Conservation (phyloP, 2,329 filamentous ascomycete genomes). For the Leptographium flavum region DNA sequence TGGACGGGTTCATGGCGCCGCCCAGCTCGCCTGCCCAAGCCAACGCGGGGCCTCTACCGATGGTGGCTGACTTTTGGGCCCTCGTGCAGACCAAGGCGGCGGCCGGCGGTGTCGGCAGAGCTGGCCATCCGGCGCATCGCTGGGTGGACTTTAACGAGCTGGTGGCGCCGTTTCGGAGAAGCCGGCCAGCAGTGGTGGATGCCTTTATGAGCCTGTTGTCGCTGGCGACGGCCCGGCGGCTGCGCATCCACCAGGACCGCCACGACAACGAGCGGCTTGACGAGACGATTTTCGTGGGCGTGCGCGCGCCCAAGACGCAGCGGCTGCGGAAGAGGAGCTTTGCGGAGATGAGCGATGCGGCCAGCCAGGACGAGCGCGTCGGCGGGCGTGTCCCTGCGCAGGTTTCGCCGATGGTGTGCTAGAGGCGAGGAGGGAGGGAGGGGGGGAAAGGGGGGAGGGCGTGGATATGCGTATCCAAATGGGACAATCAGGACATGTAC, state of each 20-base stretch:
- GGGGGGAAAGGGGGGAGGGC: no score
- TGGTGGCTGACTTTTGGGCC: neutral
- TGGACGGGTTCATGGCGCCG: neutral
- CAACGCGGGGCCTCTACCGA: neutral
- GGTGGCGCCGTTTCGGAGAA: constrained; percentile 2
- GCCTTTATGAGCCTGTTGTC: constrained; percentile 12
- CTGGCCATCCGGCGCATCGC: neutral
- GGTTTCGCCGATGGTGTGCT: no score
- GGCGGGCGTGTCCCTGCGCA: constrained; percentile 1
- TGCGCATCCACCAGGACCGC: constrained; percentile 4
- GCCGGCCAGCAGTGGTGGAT: constrained; percentile 8
- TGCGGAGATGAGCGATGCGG: constrained; percentile 3
- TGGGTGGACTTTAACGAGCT: constrained; percentile 10
- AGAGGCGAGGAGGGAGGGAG: neutral
- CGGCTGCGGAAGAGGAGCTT: constrained; percentile 5
- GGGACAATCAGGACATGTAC: no score
- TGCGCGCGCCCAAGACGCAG: neutral
- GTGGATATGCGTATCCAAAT: no score
- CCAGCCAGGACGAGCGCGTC: constrained; percentile 3
- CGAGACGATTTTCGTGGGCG: constrained; percentile 7
- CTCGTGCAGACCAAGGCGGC: constrained; percentile 4
- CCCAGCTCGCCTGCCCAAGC: neutral
- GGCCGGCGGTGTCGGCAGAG: neutral
- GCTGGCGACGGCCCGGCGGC: constrained; percentile 6
- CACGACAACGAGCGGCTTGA: constrained; percentile 3